Evolutionary conservation across 352 stramenopile genomes (phyloP).

Genomic region (Pythium volutum): DNA sequence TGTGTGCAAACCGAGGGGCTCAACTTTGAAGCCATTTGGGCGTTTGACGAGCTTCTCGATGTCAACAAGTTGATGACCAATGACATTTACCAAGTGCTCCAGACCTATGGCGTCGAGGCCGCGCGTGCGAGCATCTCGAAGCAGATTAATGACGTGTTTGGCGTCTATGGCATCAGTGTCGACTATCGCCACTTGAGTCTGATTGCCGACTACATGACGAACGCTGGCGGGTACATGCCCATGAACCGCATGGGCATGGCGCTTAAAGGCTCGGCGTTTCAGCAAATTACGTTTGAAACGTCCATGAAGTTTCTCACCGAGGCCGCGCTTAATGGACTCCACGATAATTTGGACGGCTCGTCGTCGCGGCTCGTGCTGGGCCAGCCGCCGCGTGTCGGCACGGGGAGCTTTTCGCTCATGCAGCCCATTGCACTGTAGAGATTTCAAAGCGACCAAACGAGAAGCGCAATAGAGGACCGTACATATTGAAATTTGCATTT

Average conservation of each 20-base stretch:
- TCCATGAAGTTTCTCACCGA: constrained; percentile 98
- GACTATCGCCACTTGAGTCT: constrained; percentile 97
- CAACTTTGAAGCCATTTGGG: constrained; percentile 99
- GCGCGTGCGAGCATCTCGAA: constrained; percentile 96
- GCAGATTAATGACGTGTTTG: constrained; percentile 99
- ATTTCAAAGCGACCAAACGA: background rate
- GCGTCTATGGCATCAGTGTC: constrained; percentile 99
- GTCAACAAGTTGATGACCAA: constrained; percentile 97
- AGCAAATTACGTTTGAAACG: constrained; percentile 99
- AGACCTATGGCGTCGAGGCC: constrained; percentile 98
- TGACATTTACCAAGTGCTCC: constrained; percentile 96
- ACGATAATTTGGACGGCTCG: constrained; percentile 91
- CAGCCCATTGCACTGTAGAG: constrained; percentile 78
- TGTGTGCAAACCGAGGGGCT: constrained; percentile 95
- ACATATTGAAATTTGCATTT: background rate
- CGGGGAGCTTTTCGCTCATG: constrained; percentile 94
- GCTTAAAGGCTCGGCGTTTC: constrained; percentile 93
- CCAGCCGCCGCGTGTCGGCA: constrained; percentile 93
- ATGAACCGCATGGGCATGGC: constrained; percentile 98
- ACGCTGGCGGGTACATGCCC: constrained; percentile 94
- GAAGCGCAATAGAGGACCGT: background rate
- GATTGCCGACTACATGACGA: constrained; percentile 99
- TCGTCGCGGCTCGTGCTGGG: constrained; percentile 96
- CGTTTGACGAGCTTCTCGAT: constrained; percentile 90
- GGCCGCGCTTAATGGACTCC: constrained; percentile 88